Evolutionary conservation across 1,139 yeast species (phyloP), one percentile per base, ranked within the genome.

Genomic region (Kodamaea arcana): DNA sequence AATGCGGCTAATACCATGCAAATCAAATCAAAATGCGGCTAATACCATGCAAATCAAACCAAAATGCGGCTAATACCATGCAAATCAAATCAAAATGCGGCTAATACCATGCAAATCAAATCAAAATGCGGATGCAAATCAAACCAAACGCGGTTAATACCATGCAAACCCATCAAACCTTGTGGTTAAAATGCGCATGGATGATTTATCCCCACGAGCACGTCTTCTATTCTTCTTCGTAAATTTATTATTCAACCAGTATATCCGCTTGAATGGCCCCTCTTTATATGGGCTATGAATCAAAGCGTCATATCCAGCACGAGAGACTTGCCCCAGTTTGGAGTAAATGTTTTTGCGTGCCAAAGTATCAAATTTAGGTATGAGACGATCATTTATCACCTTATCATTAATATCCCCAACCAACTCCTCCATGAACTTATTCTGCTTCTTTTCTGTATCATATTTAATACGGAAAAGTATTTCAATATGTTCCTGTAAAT

Each of bases 401-500:
- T 35, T 32, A 15, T 24, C 29, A 14, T 28, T 47, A 20, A 66
- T 58, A 18, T 56, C 58, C 27, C 50, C 43, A 15, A 54, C 44
- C 14, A 62, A 33, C 17, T 46, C 47, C 29, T 51, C 52, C 49
- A 58, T 54, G 41, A 62, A 65, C 24, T 45, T 43, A 22, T 46
- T 47, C 43, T 54, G 53, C 17, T 53, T 53, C 27, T 47, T 46
- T 33, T 59, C 56, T 24, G 56, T 54, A 25, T 52, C 49, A 43
- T 67, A 65, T 42, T 66, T 69, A 44, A 67, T 55, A 22, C 67
- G 46, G 35, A 53, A 51, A 33, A 69, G 54, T 1, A 62, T 59
- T 28, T 68, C 72, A 16, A 68, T 52, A 40, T 64, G 68, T 27
- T 65, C 70, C 25, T 59, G 65, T 34, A 67, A 43, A 45, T 69